Evolutionary conservation across 768 basidiomycete genomes (phyloP), one percentile per base, ranked within the genome.

Genomic region (Mycena alexandri): DNA sequence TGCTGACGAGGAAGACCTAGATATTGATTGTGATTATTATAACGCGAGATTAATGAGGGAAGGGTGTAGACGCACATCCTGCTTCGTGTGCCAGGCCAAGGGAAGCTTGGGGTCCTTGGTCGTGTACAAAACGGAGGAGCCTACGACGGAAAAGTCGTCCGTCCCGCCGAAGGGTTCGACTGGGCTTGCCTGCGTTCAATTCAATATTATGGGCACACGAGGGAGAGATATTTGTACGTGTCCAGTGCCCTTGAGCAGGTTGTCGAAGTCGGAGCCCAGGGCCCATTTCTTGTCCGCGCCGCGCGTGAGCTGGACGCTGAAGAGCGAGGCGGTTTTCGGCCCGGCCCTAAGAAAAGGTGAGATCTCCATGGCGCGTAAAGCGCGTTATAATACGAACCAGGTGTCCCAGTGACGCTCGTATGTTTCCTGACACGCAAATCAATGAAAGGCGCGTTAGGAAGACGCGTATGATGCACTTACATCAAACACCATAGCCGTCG

Each of bases 111-210:
- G 92, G 72, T 97, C 93, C 75, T 96, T 96, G 58, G 95, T 84
- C 7, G 94, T 94, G 75, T 97, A 93, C 41, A 94, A 84, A 61
- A 99, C 86, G 63, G 90, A 84, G 13, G 83, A 82, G 3, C 80
- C 75, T 6, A 91, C 93, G 33, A 94, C 84, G 74, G 93, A 90
- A 74, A 93, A 93, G 80, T 96, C 91, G 67, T 91, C 89, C 1
- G 87, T 85, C 48, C 89, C 92, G n/a, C 94, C 95, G 71, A 96
- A 95, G 9, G 95, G 93, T 73, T 94, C 92, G 48, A 95, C 91
- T 19, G 94, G 94, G 21, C 84, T 78, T 74, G 86, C 83, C 93
- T 94, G 56, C 33, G 51, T 34, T 14, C 34, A 50, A 12, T 34
- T 14, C 38, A 50, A 50, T 12, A 63, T 21, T 62, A n/a, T 47